Percentiles rank a stretch among this genome's conserved stretches.
These are phyloP conservation scores for Uronychia binucleata DNA, from an alignment of 73 alveolate genomes.

Conservation along the genomic window DNA sequence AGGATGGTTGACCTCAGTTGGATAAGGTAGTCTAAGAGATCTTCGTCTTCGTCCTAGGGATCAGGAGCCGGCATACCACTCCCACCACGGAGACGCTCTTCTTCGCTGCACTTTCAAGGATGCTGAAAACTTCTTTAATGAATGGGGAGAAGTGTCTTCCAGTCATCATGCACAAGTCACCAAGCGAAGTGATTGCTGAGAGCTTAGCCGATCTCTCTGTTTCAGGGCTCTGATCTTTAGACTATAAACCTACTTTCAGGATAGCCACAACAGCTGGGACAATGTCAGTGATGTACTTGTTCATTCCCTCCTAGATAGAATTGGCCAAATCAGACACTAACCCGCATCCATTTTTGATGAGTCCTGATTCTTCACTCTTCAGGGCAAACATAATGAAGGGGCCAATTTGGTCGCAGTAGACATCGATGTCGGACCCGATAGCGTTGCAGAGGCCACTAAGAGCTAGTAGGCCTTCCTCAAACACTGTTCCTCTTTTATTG, in stretches of 20 bases:
- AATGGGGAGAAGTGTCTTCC: slow-evolving; percentile 20
- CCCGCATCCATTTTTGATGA: slow-evolving; percentile 59
- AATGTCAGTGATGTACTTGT: slow-evolving; percentile 16
- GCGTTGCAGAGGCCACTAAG: slow-evolving; percentile 48
- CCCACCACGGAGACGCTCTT: slow-evolving; percentile 13
- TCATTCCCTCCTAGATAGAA: slow-evolving; percentile 35
- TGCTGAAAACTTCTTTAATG: slow-evolving; percentile 25
- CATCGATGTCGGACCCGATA: slow-evolving; percentile 26
- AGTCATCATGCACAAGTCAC: slow-evolving; percentile 46
- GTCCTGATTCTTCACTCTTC: slow-evolving; percentile 35
- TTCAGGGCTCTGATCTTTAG: slow-evolving; percentile 5
- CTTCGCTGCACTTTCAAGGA: slow-evolving; percentile 37
- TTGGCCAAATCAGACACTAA: slow-evolving; percentile 51
- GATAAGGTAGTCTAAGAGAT: slow-evolving; percentile 11
- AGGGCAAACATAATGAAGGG: slow-evolving; percentile 49
- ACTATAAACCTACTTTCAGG: not conserved
- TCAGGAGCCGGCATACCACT: not conserved
- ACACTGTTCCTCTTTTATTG: slow-evolving; percentile 28
- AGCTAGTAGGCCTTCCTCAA: slow-evolving; percentile 57
- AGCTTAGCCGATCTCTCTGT: slow-evolving; percentile 36
- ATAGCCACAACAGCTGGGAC: slow-evolving; percentile 38
- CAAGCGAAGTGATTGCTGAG: slow-evolving; percentile 46
- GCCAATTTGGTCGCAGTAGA: slow-evolving; percentile 27
- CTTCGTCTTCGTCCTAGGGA: slow-evolving; percentile 22
- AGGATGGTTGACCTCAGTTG: slow-evolving; percentile 20